phyloP scores from a whole-genome alignment of 2,329 filamentous ascomycete genomes.

The Thyridium curvatum region DNA sequence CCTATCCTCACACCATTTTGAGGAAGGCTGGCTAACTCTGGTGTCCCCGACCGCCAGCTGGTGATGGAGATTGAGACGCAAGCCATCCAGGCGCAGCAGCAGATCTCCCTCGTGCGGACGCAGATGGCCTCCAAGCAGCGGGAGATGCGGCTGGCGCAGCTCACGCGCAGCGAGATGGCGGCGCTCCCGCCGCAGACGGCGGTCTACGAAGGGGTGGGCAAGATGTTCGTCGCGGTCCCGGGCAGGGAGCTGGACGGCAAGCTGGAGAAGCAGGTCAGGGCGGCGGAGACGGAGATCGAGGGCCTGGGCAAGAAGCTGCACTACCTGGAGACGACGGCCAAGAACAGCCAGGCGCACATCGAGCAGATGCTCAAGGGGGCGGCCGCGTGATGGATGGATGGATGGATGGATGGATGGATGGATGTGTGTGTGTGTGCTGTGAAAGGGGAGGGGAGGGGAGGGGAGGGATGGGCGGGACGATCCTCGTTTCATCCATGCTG shows the following conservation, averaged over 20 bases:
- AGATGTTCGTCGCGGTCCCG: conserved; percentile 89
- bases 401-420: too few relatives aligned
- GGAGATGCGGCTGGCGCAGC: conserved; percentile 79
- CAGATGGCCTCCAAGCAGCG: conserved; percentile 83
- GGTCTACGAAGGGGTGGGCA: conserved; percentile 92
- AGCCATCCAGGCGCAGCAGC: conserved; percentile 81
- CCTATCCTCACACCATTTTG: conserved; percentile 6
- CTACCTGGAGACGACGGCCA: conserved; percentile 90
- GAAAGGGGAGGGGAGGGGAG: too few relatives aligned
- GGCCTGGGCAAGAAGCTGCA: conserved; percentile 82
- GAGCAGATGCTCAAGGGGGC: conserved; percentile 72
- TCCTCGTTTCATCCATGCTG: too few relatives aligned
- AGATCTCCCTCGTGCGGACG: conserved; percentile 78
- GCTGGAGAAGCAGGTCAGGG: conserved; percentile 66
- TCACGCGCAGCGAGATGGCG: conserved; percentile 80
- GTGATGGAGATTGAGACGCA: conserved; percentile 92
- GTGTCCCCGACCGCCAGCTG: conserved; percentile 48
- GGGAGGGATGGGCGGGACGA: too few relatives aligned
- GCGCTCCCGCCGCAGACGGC: conserved; percentile 68
- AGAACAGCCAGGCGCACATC: conserved; percentile 88
- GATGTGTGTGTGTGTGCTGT: too few relatives aligned
- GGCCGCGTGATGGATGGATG: conserved; percentile 15
- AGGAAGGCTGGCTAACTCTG: conserved; percentile 2
- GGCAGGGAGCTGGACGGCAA: conserved; percentile 68
- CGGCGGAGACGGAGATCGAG: conserved; percentile 70